Base-by-base conservation (phyloP, 108 stramenopile species). In the Chaetoceros muelleri region DNA sequence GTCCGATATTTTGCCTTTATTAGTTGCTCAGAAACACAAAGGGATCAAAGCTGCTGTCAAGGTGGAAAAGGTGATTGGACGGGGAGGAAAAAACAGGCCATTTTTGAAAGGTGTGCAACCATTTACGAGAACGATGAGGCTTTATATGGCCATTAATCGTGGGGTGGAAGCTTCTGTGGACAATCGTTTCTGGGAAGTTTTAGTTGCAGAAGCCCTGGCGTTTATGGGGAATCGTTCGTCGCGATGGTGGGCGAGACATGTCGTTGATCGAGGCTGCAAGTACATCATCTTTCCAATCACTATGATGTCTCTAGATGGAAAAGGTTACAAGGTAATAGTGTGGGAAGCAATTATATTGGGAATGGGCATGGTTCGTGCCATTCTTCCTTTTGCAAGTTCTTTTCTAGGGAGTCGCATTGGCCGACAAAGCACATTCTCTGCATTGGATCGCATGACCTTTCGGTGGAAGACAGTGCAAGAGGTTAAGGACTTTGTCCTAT, bases 191-290 rank as follows among this genome's bases (percentile, higher is more conserved):
- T 46, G 40, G 2, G 74, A 69, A 60, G 74, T 80, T 22, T 57
- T 62, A 21, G 13, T 75, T 0, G 74, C 60, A 8, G 74, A 75
- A 58, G 58, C 63, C 2, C 61, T 66, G 76, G 85, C 85, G 3
- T 87, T 87, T 24, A 60, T 87, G 59, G 85, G 85, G 3, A 87
- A 87, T 64, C 57, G 82, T 44, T 70, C 69, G 22, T 79, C 67
- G 24, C 85, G 85, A 7, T 61, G 68, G 30, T 63, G 62, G 1
- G 73, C 76, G 19, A 61, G 85, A 10, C 23, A 47, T 3, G 24
- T 56, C 21, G 65, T 65, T n/a, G 85, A 81, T 58, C 2, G 21
- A 1, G 27, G 58, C 3, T 70, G 66, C 0, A 64, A 62, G 19
- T 51, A 62, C 19, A n/a, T 77, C 24, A 46, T 72, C 48, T 61